Conservation (phyloP, 495 filamentous ascomycete species). For the Filosporella fistucella region DNA sequence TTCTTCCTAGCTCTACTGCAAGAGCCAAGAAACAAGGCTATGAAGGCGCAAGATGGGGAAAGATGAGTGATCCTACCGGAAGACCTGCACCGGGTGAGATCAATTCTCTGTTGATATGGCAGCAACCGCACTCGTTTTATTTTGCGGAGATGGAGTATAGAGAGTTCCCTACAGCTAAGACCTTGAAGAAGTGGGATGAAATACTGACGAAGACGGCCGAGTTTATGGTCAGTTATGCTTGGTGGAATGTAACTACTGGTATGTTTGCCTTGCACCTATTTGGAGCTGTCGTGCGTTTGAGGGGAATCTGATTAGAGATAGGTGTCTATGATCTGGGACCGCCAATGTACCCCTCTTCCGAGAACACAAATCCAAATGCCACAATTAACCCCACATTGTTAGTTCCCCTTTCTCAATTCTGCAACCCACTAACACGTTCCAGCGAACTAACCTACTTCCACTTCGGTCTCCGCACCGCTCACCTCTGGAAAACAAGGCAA, state of each 20-base stretch:
- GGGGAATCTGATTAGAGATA: too few relatives aligned
- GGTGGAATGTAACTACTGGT: constrained; percentile 36
- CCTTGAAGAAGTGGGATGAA: constrained; percentile 39
- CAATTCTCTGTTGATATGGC: constrained; percentile 50
- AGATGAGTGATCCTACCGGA: constrained; percentile 55
- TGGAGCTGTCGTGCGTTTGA: too few relatives aligned
- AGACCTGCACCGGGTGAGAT: constrained; percentile 52
- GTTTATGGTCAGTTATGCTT: constrained; percentile 48
- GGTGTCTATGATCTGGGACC: constrained; percentile 43
- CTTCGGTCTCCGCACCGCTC: constrained; percentile 41
- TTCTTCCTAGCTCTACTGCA: constrained; percentile 38
- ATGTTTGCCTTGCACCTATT: background rate
- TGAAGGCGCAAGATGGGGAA: constrained; percentile 48
- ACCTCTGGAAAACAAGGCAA: constrained; percentile 35
- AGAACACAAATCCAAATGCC: constrained; percentile 45
- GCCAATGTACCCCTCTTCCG: constrained; percentile 47
- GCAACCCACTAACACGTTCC: too few relatives aligned
- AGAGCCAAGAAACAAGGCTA: constrained; percentile 47
- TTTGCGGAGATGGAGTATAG: constrained; percentile 49
- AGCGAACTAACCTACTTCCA: constrained; percentile 51
- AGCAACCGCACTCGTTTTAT: constrained; percentile 49
- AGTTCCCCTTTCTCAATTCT: too few relatives aligned
- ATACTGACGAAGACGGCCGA: constrained; percentile 40
- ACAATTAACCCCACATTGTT: constrained; percentile 47
- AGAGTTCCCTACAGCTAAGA: constrained; percentile 30